These are phyloP conservation scores for Xerocomellus intermedius DNA, from an alignment of 768 basidiomycete species.

Conservation along the genomic window DNA sequence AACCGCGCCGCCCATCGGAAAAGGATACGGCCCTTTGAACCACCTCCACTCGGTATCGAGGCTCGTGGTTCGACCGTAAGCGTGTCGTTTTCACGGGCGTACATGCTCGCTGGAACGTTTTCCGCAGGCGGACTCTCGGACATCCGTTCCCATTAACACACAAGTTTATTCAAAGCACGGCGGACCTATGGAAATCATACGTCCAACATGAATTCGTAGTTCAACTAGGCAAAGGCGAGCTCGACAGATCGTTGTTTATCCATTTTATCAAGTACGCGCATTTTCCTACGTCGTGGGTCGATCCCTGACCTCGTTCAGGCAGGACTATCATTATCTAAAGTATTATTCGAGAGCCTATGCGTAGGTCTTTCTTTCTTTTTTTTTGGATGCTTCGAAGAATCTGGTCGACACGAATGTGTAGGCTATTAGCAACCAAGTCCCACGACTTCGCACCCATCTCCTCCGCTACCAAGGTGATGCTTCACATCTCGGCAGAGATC, in stretches of 20 bases:
- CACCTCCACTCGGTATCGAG: conserved; percentile 64
- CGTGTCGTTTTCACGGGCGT: conserved; percentile 13
- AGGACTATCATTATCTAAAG: conserved; percentile 78
- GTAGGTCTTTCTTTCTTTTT: conserved; percentile 39
- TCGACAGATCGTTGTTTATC: conserved; percentile 63
- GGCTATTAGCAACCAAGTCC: conserved; percentile 79
- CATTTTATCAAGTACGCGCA: conserved; percentile 77
- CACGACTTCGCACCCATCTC: conserved; percentile 59
- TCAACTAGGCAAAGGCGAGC: conserved; percentile 69
- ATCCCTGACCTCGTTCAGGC: conserved; percentile 40
- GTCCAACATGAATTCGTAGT: conserved; percentile 84
- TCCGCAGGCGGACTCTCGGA: conserved; percentile 48
- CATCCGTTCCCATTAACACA: conserved; percentile 71
- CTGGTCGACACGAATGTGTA: conserved; percentile 21
- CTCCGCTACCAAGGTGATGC: conserved; percentile 60
- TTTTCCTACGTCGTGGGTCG: neutral
- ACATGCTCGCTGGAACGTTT: neutral
- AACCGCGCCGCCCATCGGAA: conserved; percentile 63
- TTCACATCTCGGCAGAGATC: conserved; percentile 66
- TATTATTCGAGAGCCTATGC: conserved; percentile 85
- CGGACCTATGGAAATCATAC: conserved; percentile 64
- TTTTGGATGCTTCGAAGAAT: neutral
- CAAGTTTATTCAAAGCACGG: conserved; percentile 58
- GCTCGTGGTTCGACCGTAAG: conserved; percentile 55
- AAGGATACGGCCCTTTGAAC: conserved; percentile 83